These are phyloP conservation scores for Phytophthora ramorum DNA, from an alignment of 352 stramenopile genomes.

Conservation along the genomic window DNA sequence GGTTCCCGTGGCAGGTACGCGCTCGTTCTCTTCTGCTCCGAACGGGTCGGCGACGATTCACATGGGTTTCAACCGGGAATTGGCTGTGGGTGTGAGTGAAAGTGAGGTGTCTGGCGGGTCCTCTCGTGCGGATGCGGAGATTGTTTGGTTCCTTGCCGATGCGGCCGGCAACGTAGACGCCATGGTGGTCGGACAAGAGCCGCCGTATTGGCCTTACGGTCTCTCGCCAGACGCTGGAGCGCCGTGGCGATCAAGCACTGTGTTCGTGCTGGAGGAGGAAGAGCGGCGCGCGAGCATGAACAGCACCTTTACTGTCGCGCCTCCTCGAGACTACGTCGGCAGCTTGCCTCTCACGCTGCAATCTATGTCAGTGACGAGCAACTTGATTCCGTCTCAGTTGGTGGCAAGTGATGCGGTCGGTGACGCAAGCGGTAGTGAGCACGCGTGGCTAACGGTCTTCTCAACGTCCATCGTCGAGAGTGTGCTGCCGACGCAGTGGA, in stretches of 20 bases:
- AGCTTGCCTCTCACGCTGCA: too few species aligned
- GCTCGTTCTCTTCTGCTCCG: conserved; percentile 10
- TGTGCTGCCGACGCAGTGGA: too few species aligned
- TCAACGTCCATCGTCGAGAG: too few species aligned
- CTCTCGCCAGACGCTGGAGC: background rate
- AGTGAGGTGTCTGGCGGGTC: background rate
- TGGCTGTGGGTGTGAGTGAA: conserved; percentile 17
- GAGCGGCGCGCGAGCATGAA: too few species aligned
- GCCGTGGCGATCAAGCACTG: background rate
- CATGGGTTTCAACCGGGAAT: conserved; percentile 23
- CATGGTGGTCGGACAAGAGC: background rate
- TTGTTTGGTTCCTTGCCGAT: conserved; percentile 5
- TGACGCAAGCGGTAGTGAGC: too few species aligned
- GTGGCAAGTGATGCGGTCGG: too few species aligned
- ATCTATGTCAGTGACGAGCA: too few species aligned
- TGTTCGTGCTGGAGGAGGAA: conserved; percentile 11
- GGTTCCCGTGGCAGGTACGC: conserved; percentile 9
- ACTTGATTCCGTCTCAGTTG: too few species aligned
- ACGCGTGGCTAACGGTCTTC: too few species aligned
- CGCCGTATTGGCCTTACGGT: conserved; percentile 14
- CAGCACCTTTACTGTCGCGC: too few species aligned
- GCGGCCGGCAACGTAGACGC: conserved; percentile 6
- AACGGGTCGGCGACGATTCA: conserved; percentile 16
- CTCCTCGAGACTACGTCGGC: too few species aligned
- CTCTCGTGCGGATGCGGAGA: background rate